A percentile compares a stretch with the other conserved stretches of the same genome.
Conservation (phyloP, 2,329 filamentous ascomycete genomes). For the Clonostachys sp. region DNA sequence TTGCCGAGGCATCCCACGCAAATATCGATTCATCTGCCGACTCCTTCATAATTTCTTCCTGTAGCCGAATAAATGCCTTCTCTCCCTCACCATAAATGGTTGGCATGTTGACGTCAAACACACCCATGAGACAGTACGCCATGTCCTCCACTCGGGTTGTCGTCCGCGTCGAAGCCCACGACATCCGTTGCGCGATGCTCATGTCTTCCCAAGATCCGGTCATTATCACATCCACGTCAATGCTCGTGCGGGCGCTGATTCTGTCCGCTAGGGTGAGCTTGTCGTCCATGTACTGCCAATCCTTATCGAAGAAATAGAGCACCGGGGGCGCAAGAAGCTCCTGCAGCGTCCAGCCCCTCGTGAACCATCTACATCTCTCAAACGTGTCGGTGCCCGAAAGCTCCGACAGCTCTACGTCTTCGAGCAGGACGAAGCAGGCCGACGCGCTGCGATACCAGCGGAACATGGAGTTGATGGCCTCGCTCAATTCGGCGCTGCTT, state of each 20-base stretch:
- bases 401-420: conserved; percentile 1
- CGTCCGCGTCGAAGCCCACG: conserved; percentile 9
- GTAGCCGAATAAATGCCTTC: conserved; percentile 7
- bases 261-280: neutral
- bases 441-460: conserved; percentile 7
- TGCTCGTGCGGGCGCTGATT: conserved; percentile 3
- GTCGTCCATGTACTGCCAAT: conserved; percentile 12
- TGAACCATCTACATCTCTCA: conserved; percentile 1
- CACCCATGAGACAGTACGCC: conserved; percentile 12
- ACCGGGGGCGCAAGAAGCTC: conserved; percentile 6
- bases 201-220: neutral
- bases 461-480: conserved; percentile 9
- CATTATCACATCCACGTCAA: neutral
- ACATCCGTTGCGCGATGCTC: conserved; percentile 2
- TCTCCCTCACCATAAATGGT: conserved; percentile 12
- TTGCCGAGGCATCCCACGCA: conserved; percentile 1
- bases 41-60: conserved; percentile 8
- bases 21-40: conserved; percentile 6
- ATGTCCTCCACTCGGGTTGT: conserved; percentile 9
- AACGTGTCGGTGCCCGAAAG: no score
- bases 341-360: conserved; percentile 8
- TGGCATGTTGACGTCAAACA: conserved; percentile 13
- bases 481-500: conserved; percentile 6
- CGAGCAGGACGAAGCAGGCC: conserved; percentile 6
- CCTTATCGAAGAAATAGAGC: conserved; percentile 7